Evolutionary conservation across 495 filamentous ascomycete genomes (phyloP).

Genomic region (Lentithecium fluviatile): DNA sequence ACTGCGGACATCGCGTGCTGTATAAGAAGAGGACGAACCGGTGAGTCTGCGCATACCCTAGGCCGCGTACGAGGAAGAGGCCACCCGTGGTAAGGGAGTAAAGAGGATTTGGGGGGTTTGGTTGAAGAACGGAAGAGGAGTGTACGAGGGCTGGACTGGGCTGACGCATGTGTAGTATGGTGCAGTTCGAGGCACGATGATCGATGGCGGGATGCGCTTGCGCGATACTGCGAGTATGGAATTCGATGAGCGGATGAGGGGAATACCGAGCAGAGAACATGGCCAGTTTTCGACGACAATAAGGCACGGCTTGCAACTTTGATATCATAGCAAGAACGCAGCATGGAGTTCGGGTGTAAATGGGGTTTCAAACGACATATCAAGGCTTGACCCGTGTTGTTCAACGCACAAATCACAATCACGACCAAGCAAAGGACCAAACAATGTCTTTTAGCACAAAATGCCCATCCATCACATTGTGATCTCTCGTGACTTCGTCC

Average conservation of each 20-base stretch:
- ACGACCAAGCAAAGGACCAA: not conserved
- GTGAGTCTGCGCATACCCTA: slow-evolving; percentile 52
- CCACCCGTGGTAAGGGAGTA: not conserved
- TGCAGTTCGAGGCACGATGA: slow-evolving; percentile 93
- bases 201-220: not conserved
- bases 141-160: slow-evolving; percentile 1
- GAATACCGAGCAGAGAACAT: too few relatives aligned
- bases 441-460: not conserved
- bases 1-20: slow-evolving; percentile 92
- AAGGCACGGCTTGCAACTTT: not conserved
- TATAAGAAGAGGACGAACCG: slow-evolving; percentile 98
- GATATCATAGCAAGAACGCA: not conserved
- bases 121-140: slow-evolving; percentile 8
- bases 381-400: not conserved
- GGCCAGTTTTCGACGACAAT: not conserved
- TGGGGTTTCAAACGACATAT: not conserved
- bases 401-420: not conserved
- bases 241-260: too few relatives aligned
- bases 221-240: too few relatives aligned
- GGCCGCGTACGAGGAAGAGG: not conserved
- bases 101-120: not conserved
- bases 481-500: not conserved
- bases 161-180: slow-evolving; percentile 63
- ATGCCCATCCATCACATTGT: not conserved
- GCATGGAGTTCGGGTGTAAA: not conserved